Conservation (phyloP, 2,329 filamentous ascomycete genomes). For the Fusarium sp. region DNA sequence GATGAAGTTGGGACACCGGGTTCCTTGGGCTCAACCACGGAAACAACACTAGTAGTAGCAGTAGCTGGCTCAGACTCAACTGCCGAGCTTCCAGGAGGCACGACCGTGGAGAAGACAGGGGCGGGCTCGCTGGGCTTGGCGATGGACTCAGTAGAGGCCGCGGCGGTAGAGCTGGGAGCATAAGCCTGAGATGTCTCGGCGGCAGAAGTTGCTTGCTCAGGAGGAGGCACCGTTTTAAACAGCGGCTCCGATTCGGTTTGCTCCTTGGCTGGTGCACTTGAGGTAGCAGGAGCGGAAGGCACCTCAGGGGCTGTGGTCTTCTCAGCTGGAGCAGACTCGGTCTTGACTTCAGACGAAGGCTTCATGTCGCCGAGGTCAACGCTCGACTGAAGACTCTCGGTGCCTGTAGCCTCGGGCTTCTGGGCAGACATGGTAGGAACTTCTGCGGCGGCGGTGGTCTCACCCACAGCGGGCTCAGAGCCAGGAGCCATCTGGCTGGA, state of each 20-base stretch:
- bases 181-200: constrained; percentile 12
- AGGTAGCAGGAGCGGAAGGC: constrained; percentile 8
- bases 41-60: constrained; percentile 22
- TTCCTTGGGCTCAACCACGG: constrained; percentile 29
- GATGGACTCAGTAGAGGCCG: constrained; percentile 6
- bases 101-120: constrained; percentile 3
- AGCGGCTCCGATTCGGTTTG: not conserved
- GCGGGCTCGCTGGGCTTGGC: constrained; percentile 18
- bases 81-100: constrained; percentile 9
- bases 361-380: constrained; percentile 40
- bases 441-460: constrained; percentile 8
- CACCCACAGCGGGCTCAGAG: constrained; percentile 5
- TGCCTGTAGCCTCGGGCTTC: constrained; percentile 19
- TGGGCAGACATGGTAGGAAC: constrained; percentile 12
- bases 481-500: constrained; percentile 7
- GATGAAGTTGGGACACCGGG: constrained; percentile 18
- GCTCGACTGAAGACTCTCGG: constrained; percentile 26
- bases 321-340: constrained; percentile 14
- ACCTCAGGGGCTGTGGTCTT: constrained; percentile 21
- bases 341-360: constrained; percentile 21
- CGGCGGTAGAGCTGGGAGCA: constrained; percentile 1
- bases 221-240: constrained; percentile 9
- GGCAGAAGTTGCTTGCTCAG: constrained; percentile 18
- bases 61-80: constrained; percentile 7
- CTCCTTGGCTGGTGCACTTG: constrained; percentile 7